Evolutionary conservation across 306 rosid genomes (phyloP).

Genomic region (Corylus avellana): DNA sequence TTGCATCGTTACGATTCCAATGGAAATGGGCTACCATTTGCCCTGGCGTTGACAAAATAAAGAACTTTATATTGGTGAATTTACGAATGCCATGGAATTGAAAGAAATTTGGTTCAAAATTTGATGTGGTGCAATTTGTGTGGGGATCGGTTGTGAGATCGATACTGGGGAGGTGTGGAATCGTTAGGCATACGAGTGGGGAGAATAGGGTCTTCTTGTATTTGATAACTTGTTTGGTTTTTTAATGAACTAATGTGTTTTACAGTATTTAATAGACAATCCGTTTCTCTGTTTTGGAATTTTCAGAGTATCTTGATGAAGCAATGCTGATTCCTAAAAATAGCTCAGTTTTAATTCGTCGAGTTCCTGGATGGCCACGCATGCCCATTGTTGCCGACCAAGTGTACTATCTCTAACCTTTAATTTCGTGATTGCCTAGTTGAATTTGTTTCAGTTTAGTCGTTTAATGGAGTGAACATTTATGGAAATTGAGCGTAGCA

Average conservation of each 20-base stretch:
- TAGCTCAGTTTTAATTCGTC: slow-evolving; percentile 96
- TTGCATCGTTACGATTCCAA: slow-evolving; percentile 25
- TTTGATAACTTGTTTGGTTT: slow-evolving; percentile 26
- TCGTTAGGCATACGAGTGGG: slow-evolving; percentile 13
- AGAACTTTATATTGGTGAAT: slow-evolving; percentile 14
- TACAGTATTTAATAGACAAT: slow-evolving; percentile 58
- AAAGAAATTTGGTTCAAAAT: slow-evolving; percentile 17
- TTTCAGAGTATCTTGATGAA: slow-evolving; percentile 99
- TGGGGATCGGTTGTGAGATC: slow-evolving; percentile 22
- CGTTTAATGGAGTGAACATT: background rate
- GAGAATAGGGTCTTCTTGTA: slow-evolving; percentile 10
- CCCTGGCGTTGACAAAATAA: slow-evolving; percentile 15
- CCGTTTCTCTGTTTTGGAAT: slow-evolving; percentile 68
- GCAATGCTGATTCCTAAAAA: slow-evolving; percentile 98
- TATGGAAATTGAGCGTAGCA: slow-evolving; percentile 28
- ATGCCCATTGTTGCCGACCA: slow-evolving; percentile 88
- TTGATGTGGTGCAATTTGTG: slow-evolving; percentile 9
- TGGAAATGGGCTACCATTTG: slow-evolving; percentile 29
- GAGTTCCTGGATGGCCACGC: slow-evolving; percentile 98
- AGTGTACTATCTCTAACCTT: slow-evolving; percentile 78
- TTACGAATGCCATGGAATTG: slow-evolving; percentile 5
- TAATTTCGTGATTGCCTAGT: slow-evolving; percentile 33
- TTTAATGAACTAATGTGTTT: slow-evolving; percentile 31
- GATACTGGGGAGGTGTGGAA: slow-evolving; percentile 15
- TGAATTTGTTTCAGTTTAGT: slow-evolving; percentile 18